A percentile compares a stretch with the other conserved stretches of the same genome.
These are phyloP conservation scores for Rhizoclosmatium globosum DNA, from an alignment of 192 early-diverging fungal genomes.

Conservation along the genomic window DNA sequence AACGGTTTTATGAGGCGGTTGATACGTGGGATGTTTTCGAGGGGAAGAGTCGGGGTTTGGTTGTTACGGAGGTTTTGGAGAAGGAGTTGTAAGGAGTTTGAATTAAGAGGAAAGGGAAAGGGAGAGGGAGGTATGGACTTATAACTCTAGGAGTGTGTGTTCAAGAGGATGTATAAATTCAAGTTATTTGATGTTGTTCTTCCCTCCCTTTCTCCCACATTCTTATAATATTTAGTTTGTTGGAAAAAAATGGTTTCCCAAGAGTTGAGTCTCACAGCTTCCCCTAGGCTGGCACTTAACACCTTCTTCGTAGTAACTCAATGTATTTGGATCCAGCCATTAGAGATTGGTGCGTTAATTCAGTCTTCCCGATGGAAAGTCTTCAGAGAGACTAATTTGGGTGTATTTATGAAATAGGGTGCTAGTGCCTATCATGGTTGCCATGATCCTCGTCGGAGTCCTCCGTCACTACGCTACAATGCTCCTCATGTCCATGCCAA, in stretches of 20 bases:
- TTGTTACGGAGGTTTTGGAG: not conserved
- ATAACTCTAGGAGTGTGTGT: too few species aligned
- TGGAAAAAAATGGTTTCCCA: constrained; percentile 22
- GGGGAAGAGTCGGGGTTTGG: not conserved
- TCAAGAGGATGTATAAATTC: too few species aligned
- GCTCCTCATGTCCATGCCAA: constrained; percentile 84
- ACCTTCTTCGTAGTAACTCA: constrained; percentile 34
- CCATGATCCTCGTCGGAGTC: constrained; percentile 98
- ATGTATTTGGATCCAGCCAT: constrained; percentile 63
- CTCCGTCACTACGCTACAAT: constrained; percentile 91
- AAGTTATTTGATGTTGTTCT: not conserved
- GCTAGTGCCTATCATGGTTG: constrained; percentile 94
- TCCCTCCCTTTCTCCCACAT: not conserved
- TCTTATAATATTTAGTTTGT: not conserved
- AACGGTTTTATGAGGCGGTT: constrained; percentile 9
- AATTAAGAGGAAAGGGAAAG: too few species aligned
- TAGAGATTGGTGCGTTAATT: constrained; percentile 39
- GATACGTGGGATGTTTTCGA: not conserved
- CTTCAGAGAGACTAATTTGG: too few species aligned
- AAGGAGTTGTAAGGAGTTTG: not conserved
- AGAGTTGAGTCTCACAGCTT: not conserved
- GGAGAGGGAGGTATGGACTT: too few species aligned
- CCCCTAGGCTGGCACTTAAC: not conserved
- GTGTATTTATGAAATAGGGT: constrained; percentile 68
- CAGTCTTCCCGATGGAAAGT: not conserved